phyloP scores from a whole-genome alignment of 331 rosid species.

The Saraca asoca region DNA sequence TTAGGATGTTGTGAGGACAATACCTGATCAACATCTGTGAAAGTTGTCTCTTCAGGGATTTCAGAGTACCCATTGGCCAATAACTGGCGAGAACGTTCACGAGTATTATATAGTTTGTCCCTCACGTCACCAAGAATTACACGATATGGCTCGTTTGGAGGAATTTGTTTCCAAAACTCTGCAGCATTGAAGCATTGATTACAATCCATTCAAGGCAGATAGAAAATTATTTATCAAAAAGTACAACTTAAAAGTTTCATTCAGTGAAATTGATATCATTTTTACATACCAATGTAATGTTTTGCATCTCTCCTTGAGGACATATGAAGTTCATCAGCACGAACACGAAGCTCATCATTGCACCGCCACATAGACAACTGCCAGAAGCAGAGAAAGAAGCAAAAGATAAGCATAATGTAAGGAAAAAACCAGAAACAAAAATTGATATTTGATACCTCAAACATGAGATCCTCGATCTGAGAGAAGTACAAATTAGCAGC shows the following conservation, averaged over 20 bases:
- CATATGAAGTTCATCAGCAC: slow-evolving; percentile 77
- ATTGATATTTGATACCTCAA: slow-evolving; percentile 74
- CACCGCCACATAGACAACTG: slow-evolving; percentile 99
- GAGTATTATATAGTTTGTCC: slow-evolving; percentile 90
- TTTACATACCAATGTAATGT: slow-evolving; percentile 78
- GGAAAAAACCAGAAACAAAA: background rate
- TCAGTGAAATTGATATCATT: slow-evolving; percentile 5
- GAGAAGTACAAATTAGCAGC: slow-evolving; percentile 98
- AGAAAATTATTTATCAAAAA: background rate
- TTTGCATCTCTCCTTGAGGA: slow-evolving; percentile 87
- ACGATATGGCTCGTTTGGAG: slow-evolving; percentile 98
- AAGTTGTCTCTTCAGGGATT: slow-evolving; percentile 71
- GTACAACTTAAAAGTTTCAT: background rate
- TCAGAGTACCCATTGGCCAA: slow-evolving; percentile 78
- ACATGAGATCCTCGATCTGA: slow-evolving; percentile 99
- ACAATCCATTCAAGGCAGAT: slow-evolving; percentile 18
- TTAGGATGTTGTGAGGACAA: background rate
- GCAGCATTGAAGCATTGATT: slow-evolving; percentile 38
- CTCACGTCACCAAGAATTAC: slow-evolving; percentile 94
- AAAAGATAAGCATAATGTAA: slow-evolving; percentile 4
- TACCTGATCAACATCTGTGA: slow-evolving; percentile 97
- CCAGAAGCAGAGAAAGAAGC: slow-evolving; percentile 15
- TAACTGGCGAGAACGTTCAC: slow-evolving; percentile 91
- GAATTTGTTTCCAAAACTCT: slow-evolving; percentile 99
- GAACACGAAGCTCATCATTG: slow-evolving; percentile 74